Evolutionary conservation across 352 stramenopile species (phyloP).

Genomic region (Pythium inflatum): DNA sequence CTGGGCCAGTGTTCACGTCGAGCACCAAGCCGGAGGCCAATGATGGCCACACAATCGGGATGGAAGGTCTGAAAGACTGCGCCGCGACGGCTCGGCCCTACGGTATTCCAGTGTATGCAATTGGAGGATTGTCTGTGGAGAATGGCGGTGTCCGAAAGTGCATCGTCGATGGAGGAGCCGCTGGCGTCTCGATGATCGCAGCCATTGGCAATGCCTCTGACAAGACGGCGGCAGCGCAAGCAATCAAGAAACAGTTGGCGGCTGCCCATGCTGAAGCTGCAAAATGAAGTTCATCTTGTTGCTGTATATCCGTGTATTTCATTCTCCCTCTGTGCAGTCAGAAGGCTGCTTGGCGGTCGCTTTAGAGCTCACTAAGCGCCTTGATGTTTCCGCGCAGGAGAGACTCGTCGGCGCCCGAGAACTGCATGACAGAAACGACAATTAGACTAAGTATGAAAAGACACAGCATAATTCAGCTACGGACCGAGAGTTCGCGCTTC

Average conservation of each 20-base stretch:
- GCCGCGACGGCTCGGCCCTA: slow-evolving; percentile 32
- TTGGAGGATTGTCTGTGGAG: slow-evolving; percentile 49
- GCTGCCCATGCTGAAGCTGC: not conserved
- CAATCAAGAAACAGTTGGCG: slow-evolving; percentile 31
- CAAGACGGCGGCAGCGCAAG: slow-evolving; percentile 28
- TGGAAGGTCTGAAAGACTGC: slow-evolving; percentile 42
- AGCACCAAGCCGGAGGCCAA: slow-evolving; percentile 62
- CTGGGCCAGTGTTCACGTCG: slow-evolving; percentile 55
- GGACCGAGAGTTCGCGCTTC: slow-evolving; percentile 77
- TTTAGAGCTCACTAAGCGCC: slow-evolving; percentile 75
- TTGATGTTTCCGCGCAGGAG: slow-evolving; percentile 75
- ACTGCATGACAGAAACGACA: slow-evolving; percentile 31
- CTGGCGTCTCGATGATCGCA: slow-evolving; percentile 55
- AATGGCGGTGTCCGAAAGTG: slow-evolving; percentile 45
- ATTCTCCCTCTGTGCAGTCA: not conserved
- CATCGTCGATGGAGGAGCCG: slow-evolving; percentile 42
- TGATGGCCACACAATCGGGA: slow-evolving; percentile 49
- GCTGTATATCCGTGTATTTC: too few relatives aligned
- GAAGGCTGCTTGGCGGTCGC: too few relatives aligned
- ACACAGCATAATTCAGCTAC: too few relatives aligned
- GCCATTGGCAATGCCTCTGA: slow-evolving; percentile 49
- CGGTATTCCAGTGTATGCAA: slow-evolving; percentile 53
- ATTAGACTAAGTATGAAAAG: too few relatives aligned
- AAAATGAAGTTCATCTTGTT: too few relatives aligned
- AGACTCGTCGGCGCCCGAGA: slow-evolving; percentile 81